Evolutionary conservation across 805 yeast genomes (phyloP).

Genomic region (Zygoascus flipseniorum): DNA sequence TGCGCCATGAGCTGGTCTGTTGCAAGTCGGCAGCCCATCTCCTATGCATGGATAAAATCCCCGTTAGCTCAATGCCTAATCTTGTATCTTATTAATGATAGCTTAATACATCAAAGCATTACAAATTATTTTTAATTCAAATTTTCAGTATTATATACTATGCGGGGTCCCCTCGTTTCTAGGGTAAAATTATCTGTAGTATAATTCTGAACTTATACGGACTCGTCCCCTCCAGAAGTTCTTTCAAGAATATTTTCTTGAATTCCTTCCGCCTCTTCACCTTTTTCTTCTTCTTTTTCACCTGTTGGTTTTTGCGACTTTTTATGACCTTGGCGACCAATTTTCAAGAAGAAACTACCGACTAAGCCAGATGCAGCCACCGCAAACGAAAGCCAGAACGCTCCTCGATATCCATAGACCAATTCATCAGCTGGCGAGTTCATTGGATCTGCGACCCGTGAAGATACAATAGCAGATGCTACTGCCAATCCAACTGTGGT

Average conservation of each 20-base stretch:
- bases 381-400: constrained; percentile 35
- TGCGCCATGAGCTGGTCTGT: not conserved
- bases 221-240: too few species aligned
- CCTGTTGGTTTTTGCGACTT: not conserved
- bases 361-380: constrained; percentile 25
- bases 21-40: not conserved
- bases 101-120: too few species aligned
- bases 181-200: too few species aligned
- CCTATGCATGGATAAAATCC: not conserved
- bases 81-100: not conserved
- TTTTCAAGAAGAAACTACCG: constrained; percentile 27
- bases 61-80: not conserved
- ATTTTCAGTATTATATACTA: too few species aligned
- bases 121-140: too few species aligned
- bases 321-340: constrained; percentile 26
- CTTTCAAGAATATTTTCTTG: too few species aligned
- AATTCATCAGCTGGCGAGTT: constrained; percentile 10
- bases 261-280: not conserved
- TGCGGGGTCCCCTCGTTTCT: too few species aligned
- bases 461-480: constrained; percentile 30
- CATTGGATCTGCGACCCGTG: constrained; percentile 6
- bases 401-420: constrained; percentile 18
- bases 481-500: constrained; percentile 37
- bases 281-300: not conserved
- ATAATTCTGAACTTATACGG: too few species aligned